Percentiles rank a stretch among this genome's conserved stretches.
These are phyloP conservation scores for Solanum neorickii DNA, from an alignment of 257 asterid genomes.

Conservation along the genomic window DNA sequence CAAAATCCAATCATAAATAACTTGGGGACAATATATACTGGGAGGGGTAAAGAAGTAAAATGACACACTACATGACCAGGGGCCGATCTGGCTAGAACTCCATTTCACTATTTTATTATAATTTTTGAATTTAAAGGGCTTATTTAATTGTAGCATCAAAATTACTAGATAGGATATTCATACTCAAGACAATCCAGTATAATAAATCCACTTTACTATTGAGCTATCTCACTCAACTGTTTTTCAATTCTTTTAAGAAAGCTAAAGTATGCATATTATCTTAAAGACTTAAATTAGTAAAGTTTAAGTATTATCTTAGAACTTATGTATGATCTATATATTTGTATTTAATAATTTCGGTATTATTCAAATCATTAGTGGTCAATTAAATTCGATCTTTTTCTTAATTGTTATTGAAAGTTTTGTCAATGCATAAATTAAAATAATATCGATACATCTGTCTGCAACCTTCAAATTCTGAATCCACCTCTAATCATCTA, in stretches of 20 bases:
- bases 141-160: neutral
- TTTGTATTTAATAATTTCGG: neutral
- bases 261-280: neutral
- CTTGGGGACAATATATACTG: neutral
- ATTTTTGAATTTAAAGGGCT: neutral
- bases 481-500: neutral
- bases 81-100: neutral
- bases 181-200: neutral
- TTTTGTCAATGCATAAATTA: neutral
- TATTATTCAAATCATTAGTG: no score
- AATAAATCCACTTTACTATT: neutral
- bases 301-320: neutral
- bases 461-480: no score
- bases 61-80: no score
- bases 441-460: no score
- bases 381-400: no score
- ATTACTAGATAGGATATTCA: no score
- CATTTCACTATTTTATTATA: neutral
- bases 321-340: neutral
- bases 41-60: neutral
- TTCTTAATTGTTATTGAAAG: neutral
- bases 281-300: neutral
- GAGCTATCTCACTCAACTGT: neutral
- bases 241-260: neutral
- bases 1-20: neutral